Conservation (phyloP, 352 stramenopile species). For the Pythium monospermum region DNA sequence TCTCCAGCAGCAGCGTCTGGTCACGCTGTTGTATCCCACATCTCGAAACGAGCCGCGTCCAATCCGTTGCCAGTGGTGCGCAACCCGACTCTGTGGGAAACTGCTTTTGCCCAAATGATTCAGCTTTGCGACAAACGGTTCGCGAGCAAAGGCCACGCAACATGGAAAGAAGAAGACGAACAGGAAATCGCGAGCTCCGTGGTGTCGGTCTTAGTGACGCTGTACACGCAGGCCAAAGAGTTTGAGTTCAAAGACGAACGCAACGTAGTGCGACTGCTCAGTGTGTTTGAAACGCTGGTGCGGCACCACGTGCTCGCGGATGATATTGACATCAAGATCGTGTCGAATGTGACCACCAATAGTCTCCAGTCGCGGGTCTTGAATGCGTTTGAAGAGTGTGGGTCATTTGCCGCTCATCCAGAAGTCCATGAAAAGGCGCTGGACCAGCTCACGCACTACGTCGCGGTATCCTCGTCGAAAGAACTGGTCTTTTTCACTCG, state of each 20-base stretch:
- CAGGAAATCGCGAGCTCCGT: conserved; percentile 77
- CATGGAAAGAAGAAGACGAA: conserved; percentile 69
- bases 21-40: background rate
- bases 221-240: conserved; percentile 72
- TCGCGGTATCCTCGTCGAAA: conserved; percentile 33
- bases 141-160: background rate
- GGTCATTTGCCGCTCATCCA: conserved; percentile 56
- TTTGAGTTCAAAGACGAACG: conserved; percentile 63
- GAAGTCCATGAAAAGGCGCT: conserved; percentile 59
- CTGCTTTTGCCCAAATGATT: conserved; percentile 60
- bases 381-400: conserved; percentile 81
- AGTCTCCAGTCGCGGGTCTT: conserved; percentile 77
- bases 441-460: conserved; percentile 67
- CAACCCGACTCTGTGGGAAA: conserved; percentile 61
- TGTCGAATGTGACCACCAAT: conserved; percentile 67
- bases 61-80: conserved; percentile 23
- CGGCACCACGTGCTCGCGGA: conserved; percentile 56
- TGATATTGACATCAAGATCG: conserved; percentile 24
- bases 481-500: conserved; percentile 76
- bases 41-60: conserved; percentile 12
- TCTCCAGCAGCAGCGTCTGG: conserved; percentile 12
- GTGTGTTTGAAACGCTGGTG: conserved; percentile 60
- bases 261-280: conserved; percentile 59
- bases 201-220: conserved; percentile 63
- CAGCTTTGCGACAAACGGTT: conserved; percentile 41